phyloP scores from a whole-genome alignment of 768 basidiomycete genomes.

The Solioccasus polychromus region DNA sequence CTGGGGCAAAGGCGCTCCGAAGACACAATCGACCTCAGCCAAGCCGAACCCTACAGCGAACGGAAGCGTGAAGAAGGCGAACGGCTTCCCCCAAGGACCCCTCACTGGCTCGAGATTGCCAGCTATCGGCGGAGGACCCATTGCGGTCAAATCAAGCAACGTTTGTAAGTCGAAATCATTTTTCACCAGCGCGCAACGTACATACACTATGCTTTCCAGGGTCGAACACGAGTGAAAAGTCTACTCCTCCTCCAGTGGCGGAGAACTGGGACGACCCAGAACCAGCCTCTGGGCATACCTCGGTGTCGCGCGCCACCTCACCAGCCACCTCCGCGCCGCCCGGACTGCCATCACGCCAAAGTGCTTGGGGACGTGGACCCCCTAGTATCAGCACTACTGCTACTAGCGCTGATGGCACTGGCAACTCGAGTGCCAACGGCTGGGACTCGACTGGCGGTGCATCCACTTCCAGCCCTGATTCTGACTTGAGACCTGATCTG shows the following conservation, averaged over 20 bases:
- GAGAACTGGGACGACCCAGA: slow-evolving; percentile 23
- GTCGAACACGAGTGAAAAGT: slow-evolving; percentile 9
- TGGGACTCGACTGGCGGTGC: slow-evolving; percentile 26
- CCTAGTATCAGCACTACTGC: too few species aligned
- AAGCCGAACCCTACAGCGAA: slow-evolving; percentile 18
- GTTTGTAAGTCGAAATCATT: slow-evolving; percentile 23
- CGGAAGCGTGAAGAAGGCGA: slow-evolving; percentile 19
- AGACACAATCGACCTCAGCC: slow-evolving; percentile 1
- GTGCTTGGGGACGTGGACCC: slow-evolving; percentile 13
- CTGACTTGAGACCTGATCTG: slow-evolving; percentile 25
- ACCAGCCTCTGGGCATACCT: slow-evolving; percentile 18
- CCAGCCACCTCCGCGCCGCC: slow-evolving; percentile 9
- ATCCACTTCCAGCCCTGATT: slow-evolving; percentile 26
- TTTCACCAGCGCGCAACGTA: background rate
- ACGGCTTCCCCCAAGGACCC: slow-evolving; percentile 4
- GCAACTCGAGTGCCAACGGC: slow-evolving; percentile 12
- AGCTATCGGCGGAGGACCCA: slow-evolving; percentile 27
- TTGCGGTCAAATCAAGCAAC: slow-evolving; percentile 26
- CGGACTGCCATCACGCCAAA: slow-evolving; percentile 6
- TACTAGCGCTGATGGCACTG: slow-evolving; percentile 7
- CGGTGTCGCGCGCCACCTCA: slow-evolving; percentile 1
- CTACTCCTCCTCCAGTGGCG: background rate
- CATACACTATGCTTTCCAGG: slow-evolving; percentile 9
- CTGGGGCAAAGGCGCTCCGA: slow-evolving; percentile 20
- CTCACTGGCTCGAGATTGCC: slow-evolving; percentile 11